Evolutionary conservation across 1,284 basidiomycete species (phyloP), one percentile per base, ranked within the genome.

Genomic region (Tilletia walkeri): DNA sequence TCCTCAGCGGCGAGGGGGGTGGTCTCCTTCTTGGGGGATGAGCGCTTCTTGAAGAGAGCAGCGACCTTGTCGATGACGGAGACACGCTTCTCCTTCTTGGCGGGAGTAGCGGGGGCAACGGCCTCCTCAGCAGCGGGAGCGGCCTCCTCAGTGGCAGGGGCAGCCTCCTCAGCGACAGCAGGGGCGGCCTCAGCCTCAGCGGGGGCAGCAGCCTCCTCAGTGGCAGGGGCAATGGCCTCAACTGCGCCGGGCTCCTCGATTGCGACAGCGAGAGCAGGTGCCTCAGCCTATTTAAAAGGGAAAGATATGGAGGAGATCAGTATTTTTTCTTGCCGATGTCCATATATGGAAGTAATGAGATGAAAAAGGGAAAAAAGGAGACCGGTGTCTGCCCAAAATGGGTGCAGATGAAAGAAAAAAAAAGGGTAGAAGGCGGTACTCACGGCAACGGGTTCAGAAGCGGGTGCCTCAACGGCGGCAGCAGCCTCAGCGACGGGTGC

Each of bases 41-140:
- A 34, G 20, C 36, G 30, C 56, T 61, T 61, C 56, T 61, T 61
- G 56, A 61, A 61, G 56, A 61, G 30, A 30, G 24, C 56, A 30
- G 16, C 36, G 24, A 61, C 6, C 50, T 53, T 53, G 50, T 53
- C 50, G 24, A 53, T 20, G 50, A 53, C 50, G n/a, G 50, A 53
- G 50, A 18, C n/a, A n/a, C 50, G 50, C 50, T 61, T 36, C 56
- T 61, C 56, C 56, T 61, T 61, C 56, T 61, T 61, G 56, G 24
- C 56, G 36, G 56, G 34, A 10, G 12, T 24, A 24, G 53, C 53
- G 24, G 53, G 53, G 53, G 24, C 53, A 24, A 24, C 53, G 20
- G 14, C 53, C 53, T 56, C 53, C 53, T 56, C 53, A 10, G 14
- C 4, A n/a, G n/a, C 24, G 2, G 24, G 24, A 2, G 24, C 24